Evolutionary conservation across 2,329 filamentous ascomycete genomes (phyloP), one percentile per base, ranked within the genome.

Genomic region (Paraphaeosphaeria sporulosa): DNA sequence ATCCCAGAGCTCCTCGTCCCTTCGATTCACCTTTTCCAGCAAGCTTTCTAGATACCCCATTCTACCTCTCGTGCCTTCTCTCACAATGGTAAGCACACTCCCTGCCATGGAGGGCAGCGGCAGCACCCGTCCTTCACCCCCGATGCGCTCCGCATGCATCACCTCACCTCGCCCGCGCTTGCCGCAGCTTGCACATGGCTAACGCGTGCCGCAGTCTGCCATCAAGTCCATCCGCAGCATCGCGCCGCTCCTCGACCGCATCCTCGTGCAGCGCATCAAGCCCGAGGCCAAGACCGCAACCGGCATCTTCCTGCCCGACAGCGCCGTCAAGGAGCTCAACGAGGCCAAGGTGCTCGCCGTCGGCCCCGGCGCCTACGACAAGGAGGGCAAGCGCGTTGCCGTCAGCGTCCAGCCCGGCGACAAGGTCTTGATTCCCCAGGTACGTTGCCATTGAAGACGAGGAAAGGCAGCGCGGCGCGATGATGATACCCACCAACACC

Each of bases 241-340:
- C 74, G 91, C 90, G 62, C 95, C 95, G 65, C 94, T 99, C 71
- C 90, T 99, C 82, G 95, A 99, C 89, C 94, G 95, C 75, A 93
- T 99, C 72, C 90, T 99, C 67, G 93, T 99, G 71, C 95, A 99
- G 89, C 93, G 95, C 82, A 84, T 97, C 84, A 98, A 98, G 86
- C 92, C 94, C 76, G 94, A 98, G 84, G 82, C 93, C 78, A 97
- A 97, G 87, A 99, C 95, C 52, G 93, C 95, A 73, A 90, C 90
- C 76, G 95, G 95, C 76, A 97, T 99, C 86, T 97, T 96, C 87
- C 91, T 99, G 68, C 95, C 95, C 71, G 95, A 99, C 85, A 94
- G 90, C 64, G 92, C 90, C 76, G 93, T 98, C 78, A 97, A 99
- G 88, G 95, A 99, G 82, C 88, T 98, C 79, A 98, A 97, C 83